phyloP scores from a whole-genome alignment of 305 asterid species.

The Coffea humblotiana region DNA sequence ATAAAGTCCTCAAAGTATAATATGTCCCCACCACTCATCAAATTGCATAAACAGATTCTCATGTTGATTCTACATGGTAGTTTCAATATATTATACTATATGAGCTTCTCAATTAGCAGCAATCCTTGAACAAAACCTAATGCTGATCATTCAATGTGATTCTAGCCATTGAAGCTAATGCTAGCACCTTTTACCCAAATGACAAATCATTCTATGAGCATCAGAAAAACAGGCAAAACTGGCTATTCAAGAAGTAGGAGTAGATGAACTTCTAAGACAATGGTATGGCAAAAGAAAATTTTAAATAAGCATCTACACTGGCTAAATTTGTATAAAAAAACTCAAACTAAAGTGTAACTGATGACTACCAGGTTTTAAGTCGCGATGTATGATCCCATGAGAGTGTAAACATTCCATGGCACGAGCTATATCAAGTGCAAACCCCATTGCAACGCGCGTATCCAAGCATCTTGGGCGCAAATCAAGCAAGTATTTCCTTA shows the following conservation, averaged over 20 bases:
- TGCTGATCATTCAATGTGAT: not conserved
- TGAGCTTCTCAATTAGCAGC: not conserved
- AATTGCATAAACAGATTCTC: not conserved
- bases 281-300: not conserved
- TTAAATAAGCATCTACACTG: not conserved
- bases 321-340: not conserved
- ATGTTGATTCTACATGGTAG: not conserved
- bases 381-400: slow-evolving; percentile 73
- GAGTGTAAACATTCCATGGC: slow-evolving; percentile 75
- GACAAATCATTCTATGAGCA: not conserved
- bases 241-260: not conserved
- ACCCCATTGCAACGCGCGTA: slow-evolving; percentile 54
- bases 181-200: not conserved
- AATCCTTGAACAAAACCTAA: not conserved
- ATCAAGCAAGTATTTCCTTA: slow-evolving; percentile 55
- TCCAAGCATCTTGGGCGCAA: slow-evolving; percentile 62
- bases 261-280: not conserved
- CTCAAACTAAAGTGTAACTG: not conserved
- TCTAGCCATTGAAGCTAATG: not conserved
- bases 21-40: not conserved
- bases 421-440: slow-evolving; percentile 71
- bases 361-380: slow-evolving; percentile 65
- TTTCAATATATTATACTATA: not conserved
- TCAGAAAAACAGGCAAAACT: not conserved
- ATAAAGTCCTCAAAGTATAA: not conserved